These are phyloP conservation scores for Termitomyces sp. DNA, from an alignment of 768 basidiomycete species.

Conservation along the genomic window DNA sequence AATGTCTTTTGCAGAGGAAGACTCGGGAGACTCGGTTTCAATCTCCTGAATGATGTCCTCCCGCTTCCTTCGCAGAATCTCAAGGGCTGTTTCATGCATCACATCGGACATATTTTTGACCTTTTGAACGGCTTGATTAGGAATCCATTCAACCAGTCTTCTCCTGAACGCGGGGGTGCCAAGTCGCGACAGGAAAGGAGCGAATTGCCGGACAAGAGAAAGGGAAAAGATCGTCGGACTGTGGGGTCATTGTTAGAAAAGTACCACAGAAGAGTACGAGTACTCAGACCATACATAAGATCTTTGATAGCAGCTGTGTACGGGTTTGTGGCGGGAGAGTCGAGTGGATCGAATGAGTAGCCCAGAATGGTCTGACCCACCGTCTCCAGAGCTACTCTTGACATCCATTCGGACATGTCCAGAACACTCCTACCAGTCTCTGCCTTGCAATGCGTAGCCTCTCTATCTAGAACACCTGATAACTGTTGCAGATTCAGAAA, in stretches of 20 bases:
- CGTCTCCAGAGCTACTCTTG: conserved; percentile 36
- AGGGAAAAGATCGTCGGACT: conserved; percentile 43
- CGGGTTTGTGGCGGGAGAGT: conserved; percentile 33
- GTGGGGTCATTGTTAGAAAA: neutral
- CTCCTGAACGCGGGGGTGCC: conserved; percentile 38
- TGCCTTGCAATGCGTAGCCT: conserved; percentile 11
- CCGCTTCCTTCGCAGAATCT: conserved; percentile 35
- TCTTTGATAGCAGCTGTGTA: conserved; percentile 41
- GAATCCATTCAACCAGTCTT: conserved; percentile 35
- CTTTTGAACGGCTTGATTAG: conserved; percentile 31
- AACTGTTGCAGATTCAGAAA: conserved; percentile 17
- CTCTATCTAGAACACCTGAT: conserved; percentile 21
- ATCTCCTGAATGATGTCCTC: conserved; percentile 16
- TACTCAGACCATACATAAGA: conserved; percentile 29
- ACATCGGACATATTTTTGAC: conserved; percentile 42
- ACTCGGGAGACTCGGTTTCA: conserved; percentile 15
- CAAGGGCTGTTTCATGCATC: conserved; percentile 35
- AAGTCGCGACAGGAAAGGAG: conserved; percentile 35
- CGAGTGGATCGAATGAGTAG: conserved; percentile 42
- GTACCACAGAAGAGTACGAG: neutral
- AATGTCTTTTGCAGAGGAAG: conserved; percentile 36
- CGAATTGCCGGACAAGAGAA: conserved; percentile 38
- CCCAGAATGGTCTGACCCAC: conserved; percentile 38
- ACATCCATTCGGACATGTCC: conserved; percentile 44
- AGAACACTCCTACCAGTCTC: conserved; percentile 19